These are phyloP conservation scores for Pseudocercospora eumusae DNA, from an alignment of 2,329 filamentous ascomycete genomes.

Conservation along the genomic window DNA sequence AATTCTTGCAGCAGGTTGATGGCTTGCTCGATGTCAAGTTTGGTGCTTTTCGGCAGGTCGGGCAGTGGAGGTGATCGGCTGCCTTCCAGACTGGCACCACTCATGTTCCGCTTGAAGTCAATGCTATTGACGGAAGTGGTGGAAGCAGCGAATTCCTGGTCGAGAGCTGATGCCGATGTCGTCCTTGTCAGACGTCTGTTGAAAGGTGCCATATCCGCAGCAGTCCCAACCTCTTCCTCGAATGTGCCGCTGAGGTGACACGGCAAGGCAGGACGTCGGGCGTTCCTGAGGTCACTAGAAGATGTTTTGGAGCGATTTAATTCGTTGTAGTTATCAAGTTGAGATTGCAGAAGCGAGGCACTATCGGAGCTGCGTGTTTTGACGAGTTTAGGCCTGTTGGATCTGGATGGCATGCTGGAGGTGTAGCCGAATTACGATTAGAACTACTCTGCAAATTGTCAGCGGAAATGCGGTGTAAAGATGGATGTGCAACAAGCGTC, in stretches of 20 bases:
- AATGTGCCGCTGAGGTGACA: constrained; percentile 18
- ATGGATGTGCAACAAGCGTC: neutral
- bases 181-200: constrained; percentile 16
- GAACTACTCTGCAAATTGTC: neutral
- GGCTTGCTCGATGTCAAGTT: constrained; percentile 49
- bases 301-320: constrained; percentile 13
- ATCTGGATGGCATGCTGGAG: constrained; percentile 15
- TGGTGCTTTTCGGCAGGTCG: constrained; percentile 25
- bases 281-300: constrained; percentile 14
- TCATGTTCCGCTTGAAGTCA: constrained; percentile 16
- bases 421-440: neutral
- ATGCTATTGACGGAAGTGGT: constrained; percentile 20
- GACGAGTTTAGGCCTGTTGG: constrained; percentile 17
- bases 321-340: constrained; percentile 6
- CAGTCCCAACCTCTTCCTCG: constrained; percentile 11
- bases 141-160: constrained; percentile 15
- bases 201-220: constrained; percentile 12
- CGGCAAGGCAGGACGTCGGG: constrained; percentile 7
- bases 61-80: constrained; percentile 14
- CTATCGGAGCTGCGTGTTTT: constrained; percentile 17
- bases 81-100: constrained; percentile 7
- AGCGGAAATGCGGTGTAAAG: neutral
- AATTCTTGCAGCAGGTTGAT: constrained; percentile 51
- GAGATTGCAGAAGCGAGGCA: neutral
- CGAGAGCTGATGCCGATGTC: constrained; percentile 17